Percentiles rank a stretch among this genome's conserved stretches.
Evolutionary conservation across 1,284 basidiomycete genomes (phyloP).

Genomic region (Apiotrichum siamense): DNA sequence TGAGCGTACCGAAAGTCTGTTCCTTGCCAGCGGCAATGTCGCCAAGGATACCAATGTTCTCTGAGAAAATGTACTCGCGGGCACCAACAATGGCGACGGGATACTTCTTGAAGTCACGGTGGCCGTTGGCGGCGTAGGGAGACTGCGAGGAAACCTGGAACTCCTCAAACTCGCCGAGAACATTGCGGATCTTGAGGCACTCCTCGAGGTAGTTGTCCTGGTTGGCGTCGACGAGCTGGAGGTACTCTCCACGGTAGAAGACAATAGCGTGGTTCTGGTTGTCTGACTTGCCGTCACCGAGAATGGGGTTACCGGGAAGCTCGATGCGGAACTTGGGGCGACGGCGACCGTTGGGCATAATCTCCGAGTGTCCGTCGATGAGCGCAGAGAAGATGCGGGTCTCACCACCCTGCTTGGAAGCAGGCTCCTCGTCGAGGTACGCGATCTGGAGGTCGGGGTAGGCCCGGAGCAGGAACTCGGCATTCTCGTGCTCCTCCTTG

Average conservation of each 20-base stretch:
- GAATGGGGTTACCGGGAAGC: constrained; percentile 95
- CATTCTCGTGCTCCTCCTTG: constrained; percentile 98
- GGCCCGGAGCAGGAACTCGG: constrained; percentile 95
- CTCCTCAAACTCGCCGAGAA: constrained; percentile 98
- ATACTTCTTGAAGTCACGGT: constrained; percentile 75
- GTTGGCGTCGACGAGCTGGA: constrained; percentile 98
- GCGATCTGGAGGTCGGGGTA: constrained; percentile 98
- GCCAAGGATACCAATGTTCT: constrained; percentile 98
- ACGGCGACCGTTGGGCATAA: constrained; percentile 78
- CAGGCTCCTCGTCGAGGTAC: constrained; percentile 92
- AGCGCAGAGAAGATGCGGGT: constrained; percentile 91
- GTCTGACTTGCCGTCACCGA: constrained; percentile 98
- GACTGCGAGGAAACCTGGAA: constrained; percentile 72
- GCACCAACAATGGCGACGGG: constrained; percentile 98
- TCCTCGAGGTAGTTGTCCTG: constrained; percentile 99
- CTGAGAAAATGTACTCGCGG: constrained; percentile 99
- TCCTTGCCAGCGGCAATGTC: constrained; percentile 99
- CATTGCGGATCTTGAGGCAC: constrained; percentile 96
- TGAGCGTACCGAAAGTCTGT: constrained; percentile 97
- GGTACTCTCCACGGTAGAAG: constrained; percentile 97
- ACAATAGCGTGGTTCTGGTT: constrained; percentile 99
- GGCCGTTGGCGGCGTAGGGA: constrained; percentile 83
- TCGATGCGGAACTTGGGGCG: constrained; percentile 98
- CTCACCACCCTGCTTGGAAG: constrained; percentile 90
- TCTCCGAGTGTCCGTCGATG: constrained; percentile 97